Evolutionary conservation across 306 rosid species (phyloP).

Genomic region (Lagenaria siceraria): DNA sequence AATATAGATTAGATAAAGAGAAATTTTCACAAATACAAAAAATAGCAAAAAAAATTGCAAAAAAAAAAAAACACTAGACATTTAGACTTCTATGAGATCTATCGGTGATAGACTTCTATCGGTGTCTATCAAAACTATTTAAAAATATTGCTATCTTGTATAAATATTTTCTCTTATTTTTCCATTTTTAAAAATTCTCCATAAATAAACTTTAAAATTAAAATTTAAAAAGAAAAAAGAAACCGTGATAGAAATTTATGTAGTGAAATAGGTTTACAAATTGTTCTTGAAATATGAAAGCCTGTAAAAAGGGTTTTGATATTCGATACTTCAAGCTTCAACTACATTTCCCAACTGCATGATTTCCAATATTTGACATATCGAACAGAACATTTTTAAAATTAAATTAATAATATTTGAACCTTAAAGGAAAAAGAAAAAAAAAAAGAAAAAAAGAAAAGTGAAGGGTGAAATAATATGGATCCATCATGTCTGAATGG

Average conservation of each 20-base stretch:
- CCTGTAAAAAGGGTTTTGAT: neutral
- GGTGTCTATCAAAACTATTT: too few species aligned
- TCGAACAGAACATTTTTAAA: neutral
- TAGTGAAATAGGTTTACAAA: neutral
- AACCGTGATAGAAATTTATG: neutral
- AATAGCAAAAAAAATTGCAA: too few species aligned
- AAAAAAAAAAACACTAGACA: too few species aligned
- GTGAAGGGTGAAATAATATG: conserved; percentile 11
- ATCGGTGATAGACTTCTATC: too few species aligned
- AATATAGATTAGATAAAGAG: too few species aligned
- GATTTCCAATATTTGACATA: neutral
- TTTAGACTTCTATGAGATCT: too few species aligned
- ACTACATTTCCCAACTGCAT: neutral
- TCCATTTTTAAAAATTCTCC: too few species aligned
- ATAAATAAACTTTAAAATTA: too few species aligned
- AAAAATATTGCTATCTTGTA: too few species aligned
- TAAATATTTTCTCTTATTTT: too few species aligned
- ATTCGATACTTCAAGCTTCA: neutral
- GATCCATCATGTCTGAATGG: conserved; percentile 42
- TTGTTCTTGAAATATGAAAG: neutral
- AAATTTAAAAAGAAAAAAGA: too few species aligned
- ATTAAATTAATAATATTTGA: neutral
- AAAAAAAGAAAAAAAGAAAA: neutral
- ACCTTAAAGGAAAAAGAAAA: neutral
- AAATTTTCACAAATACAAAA: too few species aligned